Percentiles rank a stretch among this genome's conserved stretches.
These are phyloP conservation scores for Furculomyces boomerangus DNA, from an alignment of 371 early-diverging fungal genomes.

Conservation along the genomic window DNA sequence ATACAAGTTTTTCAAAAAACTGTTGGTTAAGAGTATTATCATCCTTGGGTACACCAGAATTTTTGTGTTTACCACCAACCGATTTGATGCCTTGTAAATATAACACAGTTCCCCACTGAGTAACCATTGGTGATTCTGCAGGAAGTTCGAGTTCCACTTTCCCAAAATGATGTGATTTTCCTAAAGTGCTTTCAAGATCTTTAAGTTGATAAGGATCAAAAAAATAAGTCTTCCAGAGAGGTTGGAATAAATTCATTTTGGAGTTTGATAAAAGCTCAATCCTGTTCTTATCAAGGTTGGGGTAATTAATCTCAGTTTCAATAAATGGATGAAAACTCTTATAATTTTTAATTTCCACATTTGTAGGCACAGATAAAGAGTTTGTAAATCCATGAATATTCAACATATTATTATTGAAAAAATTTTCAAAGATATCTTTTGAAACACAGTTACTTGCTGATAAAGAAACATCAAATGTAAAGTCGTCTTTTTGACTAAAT, in stretches of 20 bases:
- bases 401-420: no score
- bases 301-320: not conserved
- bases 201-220: conserved; percentile 3
- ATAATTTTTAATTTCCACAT: not conserved
- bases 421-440: no score
- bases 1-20: not conserved
- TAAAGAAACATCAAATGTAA: no score
- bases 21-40: no score
- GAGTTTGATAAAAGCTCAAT: not conserved
- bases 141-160: conserved; percentile 2
- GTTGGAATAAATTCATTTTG: not conserved
- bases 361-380: not conserved
- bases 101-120: conserved; percentile 2
- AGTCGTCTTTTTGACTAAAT: no score
- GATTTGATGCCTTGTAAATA: no score
- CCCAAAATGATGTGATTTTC: not conserved
- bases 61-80: no score
- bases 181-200: not conserved
- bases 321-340: not conserved
- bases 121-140: not conserved
- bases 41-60: no score
- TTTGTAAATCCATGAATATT: no score
- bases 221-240: not conserved
- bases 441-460: no score
- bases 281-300: not conserved